Conservation (phyloP, 78 protist species). For the Bigelowiella natans region DNA sequence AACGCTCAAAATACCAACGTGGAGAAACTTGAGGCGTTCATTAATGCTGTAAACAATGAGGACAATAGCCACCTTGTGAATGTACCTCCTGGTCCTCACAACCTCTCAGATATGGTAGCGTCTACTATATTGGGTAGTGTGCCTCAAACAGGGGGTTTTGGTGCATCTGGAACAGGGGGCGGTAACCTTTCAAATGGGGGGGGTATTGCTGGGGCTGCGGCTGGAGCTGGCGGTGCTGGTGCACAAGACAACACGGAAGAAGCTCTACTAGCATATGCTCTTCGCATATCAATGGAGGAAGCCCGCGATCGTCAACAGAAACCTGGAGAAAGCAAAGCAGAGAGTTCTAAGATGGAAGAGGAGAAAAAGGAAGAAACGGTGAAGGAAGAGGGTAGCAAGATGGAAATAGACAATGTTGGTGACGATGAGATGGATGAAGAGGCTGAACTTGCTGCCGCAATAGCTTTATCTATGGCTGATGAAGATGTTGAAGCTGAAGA, state of each 20-base stretch:
- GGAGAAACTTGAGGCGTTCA: not conserved
- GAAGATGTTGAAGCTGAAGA: not conserved
- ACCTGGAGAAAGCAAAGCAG: not conserved
- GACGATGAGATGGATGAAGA: constrained; percentile 1
- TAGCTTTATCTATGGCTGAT: not conserved
- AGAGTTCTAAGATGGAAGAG: not conserved
- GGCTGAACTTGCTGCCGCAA: not conserved
- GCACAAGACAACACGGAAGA: not conserved
- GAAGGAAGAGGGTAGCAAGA: not conserved
- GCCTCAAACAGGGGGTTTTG: not conserved
- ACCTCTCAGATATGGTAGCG: not conserved
- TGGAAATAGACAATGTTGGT: not conserved
- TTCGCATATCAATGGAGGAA: constrained; percentile 7
- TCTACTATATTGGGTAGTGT: not conserved
- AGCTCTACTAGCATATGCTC: not conserved
- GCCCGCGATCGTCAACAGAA: not conserved
- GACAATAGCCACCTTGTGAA: not conserved
- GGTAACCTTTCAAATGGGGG: not conserved
- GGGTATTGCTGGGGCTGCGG: not conserved
- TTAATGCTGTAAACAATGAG: not conserved
- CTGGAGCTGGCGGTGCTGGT: not conserved
- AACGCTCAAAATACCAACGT: not conserved
- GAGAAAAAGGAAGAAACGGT: not conserved
- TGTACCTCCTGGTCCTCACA: not conserved
- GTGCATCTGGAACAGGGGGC: not conserved